These are phyloP conservation scores for Rhizophagus prolifer DNA, from an alignment of 192 early-diverging fungal species.

Conservation along the genomic window DNA sequence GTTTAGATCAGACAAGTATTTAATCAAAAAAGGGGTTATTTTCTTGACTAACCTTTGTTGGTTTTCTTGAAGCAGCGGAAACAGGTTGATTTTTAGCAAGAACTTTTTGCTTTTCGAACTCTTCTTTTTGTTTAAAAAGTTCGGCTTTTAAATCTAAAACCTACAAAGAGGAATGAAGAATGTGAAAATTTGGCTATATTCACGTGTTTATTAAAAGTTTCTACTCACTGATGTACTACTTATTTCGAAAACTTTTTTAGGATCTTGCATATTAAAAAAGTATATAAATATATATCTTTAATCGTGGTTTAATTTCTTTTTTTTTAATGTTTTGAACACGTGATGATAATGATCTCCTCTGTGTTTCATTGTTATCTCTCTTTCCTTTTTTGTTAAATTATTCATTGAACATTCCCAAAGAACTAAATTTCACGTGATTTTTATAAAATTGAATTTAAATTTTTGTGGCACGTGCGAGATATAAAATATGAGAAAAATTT, in stretches of 20 bases:
- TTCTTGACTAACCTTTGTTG: slow-evolving; percentile 5
- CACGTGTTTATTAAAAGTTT: neutral
- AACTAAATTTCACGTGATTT: too few species aligned
- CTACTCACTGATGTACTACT: slow-evolving; percentile 23
- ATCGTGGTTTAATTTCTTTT: too few species aligned
- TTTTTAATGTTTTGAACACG: neutral
- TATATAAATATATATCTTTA: too few species aligned
- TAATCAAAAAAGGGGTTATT: neutral
- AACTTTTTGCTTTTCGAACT: slow-evolving; percentile 26
- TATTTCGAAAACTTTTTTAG: slow-evolving; percentile 8
- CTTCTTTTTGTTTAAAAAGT: slow-evolving; percentile 30
- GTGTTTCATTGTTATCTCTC: too few species aligned
- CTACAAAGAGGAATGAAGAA: neutral
- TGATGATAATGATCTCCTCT: too few species aligned
- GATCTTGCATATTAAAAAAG: slow-evolving; percentile 13
- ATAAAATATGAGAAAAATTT: neutral
- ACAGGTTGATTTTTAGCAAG: slow-evolving; percentile 4
- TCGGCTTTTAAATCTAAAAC: slow-evolving; percentile 30
- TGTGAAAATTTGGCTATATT: neutral
- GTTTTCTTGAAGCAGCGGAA: slow-evolving; percentile 1
- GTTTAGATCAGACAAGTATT: neutral
- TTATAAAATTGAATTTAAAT: neutral
- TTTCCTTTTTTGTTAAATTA: too few species aligned
- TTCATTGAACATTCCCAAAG: too few species aligned
- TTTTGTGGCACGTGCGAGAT: neutral